Conservation (phyloP, 148 eudicot species). For the Chenopodium berlandieri region DNA sequence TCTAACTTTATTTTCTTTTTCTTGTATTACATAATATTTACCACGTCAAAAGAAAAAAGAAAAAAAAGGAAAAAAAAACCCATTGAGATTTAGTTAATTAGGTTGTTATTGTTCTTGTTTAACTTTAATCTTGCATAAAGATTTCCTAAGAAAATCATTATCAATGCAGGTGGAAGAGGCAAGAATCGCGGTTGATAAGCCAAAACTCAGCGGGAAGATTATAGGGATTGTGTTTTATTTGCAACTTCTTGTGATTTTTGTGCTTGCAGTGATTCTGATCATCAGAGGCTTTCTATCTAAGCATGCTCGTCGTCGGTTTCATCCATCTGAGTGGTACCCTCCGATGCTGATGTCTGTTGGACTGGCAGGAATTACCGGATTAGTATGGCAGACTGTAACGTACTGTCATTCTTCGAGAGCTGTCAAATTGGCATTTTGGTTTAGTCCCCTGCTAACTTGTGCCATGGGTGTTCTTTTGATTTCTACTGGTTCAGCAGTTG, state of each 20-base stretch:
- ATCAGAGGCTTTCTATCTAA: conserved; percentile 34
- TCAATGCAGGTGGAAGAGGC: conserved; percentile 39
- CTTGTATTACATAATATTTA: background rate
- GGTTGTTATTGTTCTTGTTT: background rate
- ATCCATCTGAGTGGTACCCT: conserved; percentile 39
- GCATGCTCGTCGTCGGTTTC: conserved; percentile 30
- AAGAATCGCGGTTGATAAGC: conserved; percentile 21
- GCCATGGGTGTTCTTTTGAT: conserved; percentile 48
- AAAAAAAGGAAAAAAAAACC: background rate
- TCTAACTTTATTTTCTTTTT: background rate
- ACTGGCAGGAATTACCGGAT: conserved; percentile 31
- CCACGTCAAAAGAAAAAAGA: background rate
- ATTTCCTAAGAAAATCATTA: background rate
- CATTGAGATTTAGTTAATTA: background rate
- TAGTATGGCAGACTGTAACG: conserved; percentile 34
- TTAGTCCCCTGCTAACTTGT: conserved; percentile 50
- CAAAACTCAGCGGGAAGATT: conserved; percentile 20
- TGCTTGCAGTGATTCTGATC: conserved; percentile 29
- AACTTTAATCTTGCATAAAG: background rate
- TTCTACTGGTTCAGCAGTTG: conserved; percentile 33
- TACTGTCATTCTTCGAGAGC: conserved; percentile 26
- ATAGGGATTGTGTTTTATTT: conserved; percentile 31
- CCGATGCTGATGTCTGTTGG: conserved; percentile 43
- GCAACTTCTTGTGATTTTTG: conserved; percentile 28
- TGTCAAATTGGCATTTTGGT: conserved; percentile 49